Evolutionary conservation across 2,329 filamentous ascomycete species (phyloP), one percentile per base, ranked within the genome.

Genomic region (Trichoderma koningii): DNA sequence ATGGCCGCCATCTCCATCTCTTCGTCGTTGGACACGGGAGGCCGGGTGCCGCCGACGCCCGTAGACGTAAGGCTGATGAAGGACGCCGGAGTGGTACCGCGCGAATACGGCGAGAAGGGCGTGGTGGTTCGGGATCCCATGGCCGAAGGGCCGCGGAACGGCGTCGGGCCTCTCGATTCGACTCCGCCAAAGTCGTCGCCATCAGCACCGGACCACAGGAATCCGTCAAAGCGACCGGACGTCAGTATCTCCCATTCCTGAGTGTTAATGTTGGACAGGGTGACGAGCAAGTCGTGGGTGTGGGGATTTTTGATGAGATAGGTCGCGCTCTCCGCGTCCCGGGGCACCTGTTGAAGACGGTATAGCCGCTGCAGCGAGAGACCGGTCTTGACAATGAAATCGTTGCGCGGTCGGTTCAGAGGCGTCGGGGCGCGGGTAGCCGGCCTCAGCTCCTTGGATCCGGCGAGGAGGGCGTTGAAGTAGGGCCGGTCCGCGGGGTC

Each of bases 181-280:
- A 75, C 73, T 38, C 73, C 83, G 64, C 76, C 75, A 68, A 65
- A 72, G 48, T 82, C 81, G 28, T 85, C 83, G n/a, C 71, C 75
- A 61, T 97, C 93, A 7, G 92, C 92, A 23, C 94, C 94, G 51
- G 92, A 96, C 87, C 94, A 96, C 21, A 97, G 83, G 78, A 98
- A 98, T 4, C 94, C 94, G 73, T 97, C 93, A 71, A 98, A 98
- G 30, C 94, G 90, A 30, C 94, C 94, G 0, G 94, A 97, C 5
- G 90, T 92, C 14, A 98, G 83, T 63, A 98, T 96, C 68, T 97
- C 94, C 94, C 94, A 98, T 76, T 98, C 94, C n/a, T 91, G 90
- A 53, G 88, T 86, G 73, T 90, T 95, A 70, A 98, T 95, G 60
- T 93, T 92, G 42, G 91, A 89, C 56, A 97, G 83, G 0, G 94